These are phyloP conservation scores for Arachnomyces sp. DNA, from an alignment of 2,329 filamentous ascomycete genomes.

Conservation along the genomic window DNA sequence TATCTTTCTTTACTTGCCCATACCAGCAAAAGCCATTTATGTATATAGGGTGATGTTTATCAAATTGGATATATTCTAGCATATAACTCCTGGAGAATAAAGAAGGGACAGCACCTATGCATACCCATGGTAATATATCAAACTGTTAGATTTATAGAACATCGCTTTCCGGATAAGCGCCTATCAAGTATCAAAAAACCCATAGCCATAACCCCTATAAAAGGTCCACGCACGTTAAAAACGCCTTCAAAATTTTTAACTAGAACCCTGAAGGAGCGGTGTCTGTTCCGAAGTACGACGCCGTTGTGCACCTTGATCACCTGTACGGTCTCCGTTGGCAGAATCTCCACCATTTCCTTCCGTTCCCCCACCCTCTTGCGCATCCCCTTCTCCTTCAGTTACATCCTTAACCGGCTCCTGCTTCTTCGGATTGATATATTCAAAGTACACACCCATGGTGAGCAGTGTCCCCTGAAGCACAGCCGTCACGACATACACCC, in stretches of 20 bases:
- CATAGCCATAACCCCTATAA: too few species aligned
- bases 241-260: conserved; percentile 1
- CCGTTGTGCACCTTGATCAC: conserved; percentile 5
- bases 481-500: conserved; percentile 81
- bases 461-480: conserved; percentile 75
- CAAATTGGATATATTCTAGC: too few species aligned
- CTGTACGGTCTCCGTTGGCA: conserved; percentile 8
- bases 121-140: too few species aligned
- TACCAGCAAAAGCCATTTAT: too few species aligned
- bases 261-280: conserved; percentile 12
- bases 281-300: conserved; percentile 14
- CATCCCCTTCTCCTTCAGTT: conserved; percentile 21
- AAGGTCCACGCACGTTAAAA: neutral
- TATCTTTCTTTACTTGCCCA: too few species aligned
- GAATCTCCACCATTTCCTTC: conserved; percentile 12
- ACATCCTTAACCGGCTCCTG: conserved; percentile 31
- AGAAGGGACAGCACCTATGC: too few species aligned
- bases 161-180: too few species aligned
- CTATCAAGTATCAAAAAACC: too few species aligned
- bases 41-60: too few species aligned
- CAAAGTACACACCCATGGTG: conserved; percentile 70
- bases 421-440: conserved; percentile 42
- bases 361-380: conserved; percentile 9
- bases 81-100: too few species aligned
- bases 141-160: too few species aligned